Base-by-base conservation (phyloP, 148 eudicot species). In the Tetragonia tetragonoides region DNA sequence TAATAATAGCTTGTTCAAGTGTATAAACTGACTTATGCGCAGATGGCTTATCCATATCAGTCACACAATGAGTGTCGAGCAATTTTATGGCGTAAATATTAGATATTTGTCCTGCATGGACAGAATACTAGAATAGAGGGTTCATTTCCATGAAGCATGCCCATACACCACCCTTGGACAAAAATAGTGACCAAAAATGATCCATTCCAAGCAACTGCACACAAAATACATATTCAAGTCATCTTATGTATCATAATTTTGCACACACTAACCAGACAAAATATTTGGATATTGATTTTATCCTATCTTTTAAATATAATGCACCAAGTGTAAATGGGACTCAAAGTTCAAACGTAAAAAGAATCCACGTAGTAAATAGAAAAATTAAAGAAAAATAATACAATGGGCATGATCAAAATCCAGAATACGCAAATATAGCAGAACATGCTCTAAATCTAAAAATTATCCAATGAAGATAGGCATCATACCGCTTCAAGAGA, bases 401-500 rank as follows among this genome's bases (percentile, higher is more conserved):
- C 34, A 28, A 28, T 28, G 34, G 34, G 34, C 34, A 28, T 28
- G 3, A 11, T 12, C 10, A 18, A 46, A 44, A n/a, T n/a, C n/a
- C n/a, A n/a, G n/a, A n/a, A n/a, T n/a, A n/a, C n/a, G n/a, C n/a
- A n/a, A n/a, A 10, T 44, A 40, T 11, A 69, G 16, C n/a, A 40
- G 72, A 73, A 21, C 2, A 66, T 60, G 23, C 53, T 73, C 49
- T 37, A 59, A 23, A 80, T 61, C 42, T 21, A 81, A 14, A 37
- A 49, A n/a, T n/a, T 37, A 53, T 37, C 44, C 73, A 11, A 59
- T 7, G 40, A 41, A 73, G 11, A 69, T 40, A 54, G 10, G n/a
- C 51, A n/a, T 8, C 72, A 82, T 88, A 93, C 99, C 99, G 89
- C 79, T 95, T 95, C 38, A 95, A 82, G 75, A 92, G 85, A 85